These are phyloP conservation scores for Aspergillus sparsus DNA, from an alignment of 495 filamentous ascomycete species.

Conservation along the genomic window DNA sequence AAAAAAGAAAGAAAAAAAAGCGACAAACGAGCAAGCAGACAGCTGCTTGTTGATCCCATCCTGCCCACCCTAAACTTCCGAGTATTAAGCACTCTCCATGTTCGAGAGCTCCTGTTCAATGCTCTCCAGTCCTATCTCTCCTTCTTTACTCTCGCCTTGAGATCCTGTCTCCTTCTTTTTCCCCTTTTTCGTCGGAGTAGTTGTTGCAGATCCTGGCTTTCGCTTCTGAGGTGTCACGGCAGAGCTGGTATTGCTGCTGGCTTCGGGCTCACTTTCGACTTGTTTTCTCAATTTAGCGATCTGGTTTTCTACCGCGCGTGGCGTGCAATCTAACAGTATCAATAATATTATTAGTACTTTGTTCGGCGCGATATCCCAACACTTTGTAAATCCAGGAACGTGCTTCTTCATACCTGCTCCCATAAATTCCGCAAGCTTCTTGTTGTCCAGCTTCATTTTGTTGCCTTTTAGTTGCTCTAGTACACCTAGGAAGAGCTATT, in stretches of 20 bases:
- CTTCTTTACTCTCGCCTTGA: background rate
- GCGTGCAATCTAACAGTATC: slow-evolving; percentile 6
- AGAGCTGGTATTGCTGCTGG: background rate
- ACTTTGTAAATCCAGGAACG: too few species aligned
- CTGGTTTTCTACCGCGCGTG: slow-evolving; percentile 4
- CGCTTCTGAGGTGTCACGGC: background rate
- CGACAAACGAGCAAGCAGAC: too few species aligned
- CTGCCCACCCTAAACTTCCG: too few species aligned
- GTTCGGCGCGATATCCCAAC: background rate
- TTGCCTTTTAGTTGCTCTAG: slow-evolving; percentile 14
- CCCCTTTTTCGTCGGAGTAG: background rate
- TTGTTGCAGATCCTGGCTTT: background rate
- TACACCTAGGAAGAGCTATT: slow-evolving; percentile 16
- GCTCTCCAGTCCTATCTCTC: background rate
- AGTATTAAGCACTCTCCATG: slow-evolving; percentile 1
- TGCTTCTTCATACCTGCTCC: slow-evolving; percentile 15
- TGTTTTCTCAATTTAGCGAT: slow-evolving; percentile 15
- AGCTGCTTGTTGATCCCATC: too few species aligned
- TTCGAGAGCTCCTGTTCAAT: background rate
- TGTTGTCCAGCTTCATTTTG: slow-evolving; percentile 15
- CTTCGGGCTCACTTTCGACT: background rate
- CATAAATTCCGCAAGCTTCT: slow-evolving; percentile 15
- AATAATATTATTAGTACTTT: background rate
- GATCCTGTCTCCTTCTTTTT: background rate
- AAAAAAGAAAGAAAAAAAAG: too few species aligned